A percentile compares a stretch with the other conserved stretches of the same genome.
phyloP scores from a whole-genome alignment of 108 stramenopile species.

The Epithemia pelagica region DNA sequence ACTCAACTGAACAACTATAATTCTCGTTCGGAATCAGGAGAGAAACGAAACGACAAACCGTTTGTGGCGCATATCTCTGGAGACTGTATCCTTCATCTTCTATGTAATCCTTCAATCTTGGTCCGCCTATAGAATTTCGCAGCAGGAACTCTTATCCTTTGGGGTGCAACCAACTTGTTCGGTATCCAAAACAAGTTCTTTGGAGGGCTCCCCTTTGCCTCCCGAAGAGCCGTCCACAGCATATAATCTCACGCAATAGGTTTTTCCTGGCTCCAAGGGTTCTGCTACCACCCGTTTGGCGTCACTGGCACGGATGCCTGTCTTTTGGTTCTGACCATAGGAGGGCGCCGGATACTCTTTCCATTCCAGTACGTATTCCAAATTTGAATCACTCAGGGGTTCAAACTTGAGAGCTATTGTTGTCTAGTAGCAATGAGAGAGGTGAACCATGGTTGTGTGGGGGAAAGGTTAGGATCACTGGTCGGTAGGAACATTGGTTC shows the following conservation, averaged over 20 bases:
- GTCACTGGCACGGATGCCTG: not conserved
- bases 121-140: conserved; percentile 6
- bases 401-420: conserved; percentile 38
- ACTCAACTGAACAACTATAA: too few species aligned
- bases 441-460: too few species aligned
- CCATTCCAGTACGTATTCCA: conserved; percentile 35
- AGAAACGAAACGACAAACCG: too few species aligned
- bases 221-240: conserved; percentile 14
- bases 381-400: conserved; percentile 7
- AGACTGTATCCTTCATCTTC: too few species aligned
- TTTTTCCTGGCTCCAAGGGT: conserved; percentile 38
- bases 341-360: conserved; percentile 16
- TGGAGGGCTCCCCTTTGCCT: conserved; percentile 27
- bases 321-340: not conserved
- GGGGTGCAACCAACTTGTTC: conserved; percentile 64
- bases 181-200: conserved; percentile 49
- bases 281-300: conserved; percentile 21
- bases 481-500: too few species aligned
- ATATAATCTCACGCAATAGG: conserved; percentile 41
- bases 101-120: too few species aligned
- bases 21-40: too few species aligned
- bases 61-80: too few species aligned
- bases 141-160: conserved; percentile 23
- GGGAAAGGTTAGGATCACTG: too few species aligned
- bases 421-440: conserved; percentile 22